Conservation (phyloP, 257 asterid species). For the Solanum lycopersicoides region DNA sequence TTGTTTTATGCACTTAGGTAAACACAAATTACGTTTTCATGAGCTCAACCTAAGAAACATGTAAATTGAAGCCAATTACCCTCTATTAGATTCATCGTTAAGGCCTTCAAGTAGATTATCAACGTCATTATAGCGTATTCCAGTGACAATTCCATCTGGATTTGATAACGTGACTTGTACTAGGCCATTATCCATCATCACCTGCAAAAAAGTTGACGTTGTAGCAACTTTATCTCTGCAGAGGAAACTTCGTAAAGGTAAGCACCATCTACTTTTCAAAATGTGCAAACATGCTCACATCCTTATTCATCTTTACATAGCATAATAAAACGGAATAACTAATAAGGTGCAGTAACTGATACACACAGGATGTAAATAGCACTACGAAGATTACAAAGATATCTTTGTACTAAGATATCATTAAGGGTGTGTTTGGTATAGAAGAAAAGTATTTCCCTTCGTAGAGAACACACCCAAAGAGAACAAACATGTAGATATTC, state of each 20-base stretch:
- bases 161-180: slow-evolving; percentile 56
- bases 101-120: slow-evolving; percentile 65
- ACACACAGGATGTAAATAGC: neutral
- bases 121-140: slow-evolving; percentile 37
- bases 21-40: neutral
- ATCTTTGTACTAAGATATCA: neutral
- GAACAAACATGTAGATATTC: neutral
- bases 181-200: slow-evolving; percentile 62
- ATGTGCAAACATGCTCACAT: neutral
- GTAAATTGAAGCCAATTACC: slow-evolving; percentile 21
- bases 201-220: slow-evolving; percentile 24
- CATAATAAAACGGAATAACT: neutral
- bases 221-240: neutral
- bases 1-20: neutral
- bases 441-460: neutral
- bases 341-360: neutral
- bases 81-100: slow-evolving; percentile 53
- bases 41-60: neutral
- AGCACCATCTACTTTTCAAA: neutral
- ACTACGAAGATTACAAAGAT: neutral
- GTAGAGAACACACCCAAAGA: neutral
- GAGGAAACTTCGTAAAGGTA: neutral
- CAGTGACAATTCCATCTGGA: slow-evolving; percentile 67
- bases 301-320: neutral
- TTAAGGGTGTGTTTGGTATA: neutral